Percentiles rank a stretch among this genome's conserved stretches.
These are phyloP conservation scores for Amoeboradix gromovi DNA, from an alignment of 371 early-diverging fungal genomes.

Conservation along the genomic window DNA sequence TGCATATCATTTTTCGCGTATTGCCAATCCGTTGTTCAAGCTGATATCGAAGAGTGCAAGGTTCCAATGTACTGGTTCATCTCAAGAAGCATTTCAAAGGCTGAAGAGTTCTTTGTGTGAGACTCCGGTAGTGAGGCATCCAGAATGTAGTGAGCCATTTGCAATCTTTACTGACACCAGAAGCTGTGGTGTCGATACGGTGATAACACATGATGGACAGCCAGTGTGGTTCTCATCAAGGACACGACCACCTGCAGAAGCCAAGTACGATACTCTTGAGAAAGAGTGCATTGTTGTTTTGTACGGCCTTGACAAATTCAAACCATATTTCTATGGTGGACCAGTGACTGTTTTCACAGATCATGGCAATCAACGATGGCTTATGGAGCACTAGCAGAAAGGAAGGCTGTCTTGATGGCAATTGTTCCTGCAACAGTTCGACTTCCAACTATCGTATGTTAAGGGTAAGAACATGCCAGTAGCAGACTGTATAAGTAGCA, in stretches of 20 bases:
- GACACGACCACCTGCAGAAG: not conserved
- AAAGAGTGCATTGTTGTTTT: not conserved
- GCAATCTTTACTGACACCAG: not conserved
- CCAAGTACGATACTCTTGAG: not conserved
- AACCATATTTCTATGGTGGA: not conserved
- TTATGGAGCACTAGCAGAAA: not conserved
- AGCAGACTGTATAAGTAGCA: not conserved
- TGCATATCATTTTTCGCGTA: not conserved
- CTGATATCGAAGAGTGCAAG: not conserved
- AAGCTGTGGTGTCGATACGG: not conserved
- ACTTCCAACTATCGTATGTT: not conserved
- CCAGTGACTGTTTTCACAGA: not conserved
- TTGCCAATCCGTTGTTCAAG: not conserved
- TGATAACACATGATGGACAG: not conserved
- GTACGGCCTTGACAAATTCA: not conserved
- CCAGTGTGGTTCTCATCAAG: not conserved
- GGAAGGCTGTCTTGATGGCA: not conserved
- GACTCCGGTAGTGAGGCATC: not conserved
- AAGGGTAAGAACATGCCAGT: not conserved
- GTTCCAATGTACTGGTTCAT: not conserved
- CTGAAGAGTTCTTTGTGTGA: not conserved
- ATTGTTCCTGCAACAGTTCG: not conserved
- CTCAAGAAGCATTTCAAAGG: not conserved
- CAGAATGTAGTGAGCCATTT: not conserved
- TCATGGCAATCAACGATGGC: not conserved